Evolutionary conservation across 192 early-diverging fungal species (phyloP).

Genomic region (Polychytrium aggregatum): DNA sequence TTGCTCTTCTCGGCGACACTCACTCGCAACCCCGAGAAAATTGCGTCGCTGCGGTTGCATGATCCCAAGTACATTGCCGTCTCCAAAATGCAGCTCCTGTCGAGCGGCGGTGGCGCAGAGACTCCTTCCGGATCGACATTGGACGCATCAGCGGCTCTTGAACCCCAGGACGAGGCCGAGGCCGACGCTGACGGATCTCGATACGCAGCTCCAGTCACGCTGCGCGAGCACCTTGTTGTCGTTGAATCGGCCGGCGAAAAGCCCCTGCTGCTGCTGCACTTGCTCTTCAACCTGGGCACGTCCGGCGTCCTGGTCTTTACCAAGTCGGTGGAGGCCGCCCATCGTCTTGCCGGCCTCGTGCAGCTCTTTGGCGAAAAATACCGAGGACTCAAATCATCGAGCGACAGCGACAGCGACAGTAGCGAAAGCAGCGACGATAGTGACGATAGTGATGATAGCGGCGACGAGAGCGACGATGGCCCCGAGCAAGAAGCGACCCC

Average conservation of each 20-base stretch:
- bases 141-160: conserved; percentile 22
- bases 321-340: conserved; percentile 82
- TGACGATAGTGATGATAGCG: conserved; percentile 29
- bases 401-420: conserved; percentile 20
- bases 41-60: conserved; percentile 68
- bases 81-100: conserved; percentile 2
- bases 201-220: conserved; percentile 38
- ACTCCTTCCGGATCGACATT: too few relatives aligned
- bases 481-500: neutral
- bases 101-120: conserved; percentile 10
- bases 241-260: conserved; percentile 55
- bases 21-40: conserved; percentile 84
- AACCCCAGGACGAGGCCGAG: conserved; percentile 11
- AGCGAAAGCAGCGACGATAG: conserved; percentile 40
- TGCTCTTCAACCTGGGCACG: conserved; percentile 55
- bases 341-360: conserved; percentile 48
- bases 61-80: conserved; percentile 81
- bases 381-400: conserved; percentile 12
- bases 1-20: conserved; percentile 93
- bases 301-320: conserved; percentile 68
- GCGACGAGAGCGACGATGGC: neutral
- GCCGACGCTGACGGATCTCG: conserved; percentile 14
- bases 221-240: conserved; percentile 63
- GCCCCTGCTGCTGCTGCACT: conserved; percentile 73
- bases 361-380: conserved; percentile 7